A percentile compares a stretch with the other conserved stretches of the same genome.
phyloP scores from a whole-genome alignment of 345 rosid genomes.

The Salix udensis region DNA sequence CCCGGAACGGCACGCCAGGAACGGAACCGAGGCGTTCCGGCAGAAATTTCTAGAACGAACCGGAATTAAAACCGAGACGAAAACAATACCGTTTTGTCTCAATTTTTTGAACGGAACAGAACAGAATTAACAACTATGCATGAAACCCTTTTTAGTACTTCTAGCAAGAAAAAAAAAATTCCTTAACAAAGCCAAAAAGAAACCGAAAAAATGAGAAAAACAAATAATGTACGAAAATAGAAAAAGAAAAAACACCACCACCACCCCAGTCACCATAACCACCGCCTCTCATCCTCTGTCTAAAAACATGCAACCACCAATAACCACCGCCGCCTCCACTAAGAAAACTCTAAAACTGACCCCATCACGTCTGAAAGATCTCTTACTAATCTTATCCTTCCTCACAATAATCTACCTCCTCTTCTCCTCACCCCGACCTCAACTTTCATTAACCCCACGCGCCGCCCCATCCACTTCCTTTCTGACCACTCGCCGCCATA shows the following conservation, averaged over 20 bases:
- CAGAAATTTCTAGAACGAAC: too few relatives aligned
- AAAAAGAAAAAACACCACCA: not conserved
- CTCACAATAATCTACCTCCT: conserved; percentile 45
- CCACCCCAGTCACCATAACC: not conserved
- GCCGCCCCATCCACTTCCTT: conserved; percentile 5
- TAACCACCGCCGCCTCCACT: not conserved
- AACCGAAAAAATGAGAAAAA: too few relatives aligned
- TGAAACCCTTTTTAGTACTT: too few relatives aligned
- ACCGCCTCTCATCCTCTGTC: not conserved
- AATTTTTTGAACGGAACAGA: too few relatives aligned
- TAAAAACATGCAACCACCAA: not conserved
- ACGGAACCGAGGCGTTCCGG: too few relatives aligned
- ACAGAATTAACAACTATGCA: too few relatives aligned
- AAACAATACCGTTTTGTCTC: too few relatives aligned
- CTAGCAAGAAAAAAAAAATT: too few relatives aligned
- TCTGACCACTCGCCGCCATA: conserved; percentile 42
- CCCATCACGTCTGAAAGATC: conserved; percentile 47
- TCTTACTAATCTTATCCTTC: conserved; percentile 44
- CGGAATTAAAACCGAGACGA: too few relatives aligned
- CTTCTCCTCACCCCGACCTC: conserved; percentile 28
- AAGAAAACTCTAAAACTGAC: conserved; percentile 1
- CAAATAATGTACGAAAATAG: too few relatives aligned
- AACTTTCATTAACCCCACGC: conserved; percentile 23
- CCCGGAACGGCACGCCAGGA: too few relatives aligned
- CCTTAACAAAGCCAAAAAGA: too few relatives aligned